Base-by-base conservation (phyloP, 108 stramenopile species). In the Cyclotella choctawhatcheeana region DNA sequence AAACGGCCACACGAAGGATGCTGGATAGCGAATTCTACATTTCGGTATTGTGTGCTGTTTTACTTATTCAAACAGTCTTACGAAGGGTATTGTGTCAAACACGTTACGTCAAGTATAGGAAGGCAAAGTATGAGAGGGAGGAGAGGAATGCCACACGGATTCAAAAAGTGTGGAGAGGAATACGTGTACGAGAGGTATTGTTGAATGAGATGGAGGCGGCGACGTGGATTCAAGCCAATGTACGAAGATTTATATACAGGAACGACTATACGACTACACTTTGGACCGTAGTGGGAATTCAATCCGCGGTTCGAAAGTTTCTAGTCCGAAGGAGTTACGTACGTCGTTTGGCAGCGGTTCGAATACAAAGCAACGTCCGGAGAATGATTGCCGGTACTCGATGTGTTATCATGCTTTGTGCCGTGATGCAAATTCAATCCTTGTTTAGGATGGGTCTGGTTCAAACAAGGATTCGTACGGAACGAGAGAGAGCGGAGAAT, bases 201-300 rank as follows among this genome's bases (percentile, higher is more conserved):
- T 12, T 40, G 6, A n/a, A 48, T 48, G 4, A 48, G 47, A n/a
- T 17, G 47, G 12, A 12, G 0, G 20, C 3, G 3, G 84, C 85
- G 3, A 71, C 73, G 5, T 32, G 53, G 44, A 91, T 91, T 61
- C 87, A 88, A 50, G 74, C 63, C 31, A 43, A 58, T 3, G 88
- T 87, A 87, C 73, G 90, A 47, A 79, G 81, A 12, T 86, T 86
- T 34, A 77, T 79, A 5, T 74, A 77, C 59, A 84, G 72, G 67
- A 80, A 80, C 6, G 84, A 85, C 27, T 88, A 74, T 47, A 69
- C 84, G 37, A 82, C 84, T 53, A 81, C 84, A 13, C 26, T 88
- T 44, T 71, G 78, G 29, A 84, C 87, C 54, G 66, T 88, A 29
- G 66, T 88, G 4, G 47, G 70, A n/a, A 84, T 79, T 1, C 90